Evolutionary conservation across 2,329 filamentous ascomycete genomes (phyloP).

Genomic region (Talaromyces sp.): DNA sequence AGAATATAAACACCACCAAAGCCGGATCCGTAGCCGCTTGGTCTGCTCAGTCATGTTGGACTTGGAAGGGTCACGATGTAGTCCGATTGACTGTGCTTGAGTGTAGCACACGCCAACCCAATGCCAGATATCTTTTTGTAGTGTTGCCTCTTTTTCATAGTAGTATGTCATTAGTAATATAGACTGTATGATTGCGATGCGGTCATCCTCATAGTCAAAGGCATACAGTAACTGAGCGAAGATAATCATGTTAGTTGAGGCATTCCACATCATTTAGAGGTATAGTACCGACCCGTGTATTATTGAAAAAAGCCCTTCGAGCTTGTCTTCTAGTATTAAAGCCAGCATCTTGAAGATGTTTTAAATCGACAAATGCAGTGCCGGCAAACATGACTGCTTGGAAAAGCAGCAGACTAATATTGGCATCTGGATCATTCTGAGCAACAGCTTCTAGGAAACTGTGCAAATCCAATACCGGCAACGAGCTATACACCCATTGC

Average conservation of each 20-base stretch:
- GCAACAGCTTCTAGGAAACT: constrained; percentile 54
- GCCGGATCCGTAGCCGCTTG: constrained; percentile 75
- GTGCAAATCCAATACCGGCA: constrained; percentile 71
- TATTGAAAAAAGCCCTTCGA: constrained; percentile 77
- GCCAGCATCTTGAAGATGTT: constrained; percentile 67
- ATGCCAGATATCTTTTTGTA: constrained; percentile 87
- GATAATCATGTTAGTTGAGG: neutral
- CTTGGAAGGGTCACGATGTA: constrained; percentile 73
- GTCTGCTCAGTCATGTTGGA: constrained; percentile 65
- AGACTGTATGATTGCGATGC: constrained; percentile 77
- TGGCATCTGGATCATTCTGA: constrained; percentile 63
- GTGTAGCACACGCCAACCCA: constrained; percentile 93
- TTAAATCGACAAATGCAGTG: constrained; percentile 76
- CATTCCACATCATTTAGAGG: constrained; percentile 3
- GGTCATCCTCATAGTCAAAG: constrained; percentile 84
- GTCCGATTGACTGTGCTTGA: constrained; percentile 78
- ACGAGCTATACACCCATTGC: constrained; percentile 84
- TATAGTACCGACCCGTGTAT: constrained; percentile 64
- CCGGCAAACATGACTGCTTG: constrained; percentile 93
- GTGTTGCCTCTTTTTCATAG: constrained; percentile 84
- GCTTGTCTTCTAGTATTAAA: constrained; percentile 73
- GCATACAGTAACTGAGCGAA: constrained; percentile 70
- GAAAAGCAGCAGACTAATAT: constrained; percentile 77
- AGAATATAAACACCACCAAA: constrained; percentile 96
- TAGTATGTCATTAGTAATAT: constrained; percentile 88